Percentiles rank a stretch among this genome's conserved stretches.
Conservation (phyloP, 495 filamentous ascomycete species). For the Stereocaulon alpinum region DNA sequence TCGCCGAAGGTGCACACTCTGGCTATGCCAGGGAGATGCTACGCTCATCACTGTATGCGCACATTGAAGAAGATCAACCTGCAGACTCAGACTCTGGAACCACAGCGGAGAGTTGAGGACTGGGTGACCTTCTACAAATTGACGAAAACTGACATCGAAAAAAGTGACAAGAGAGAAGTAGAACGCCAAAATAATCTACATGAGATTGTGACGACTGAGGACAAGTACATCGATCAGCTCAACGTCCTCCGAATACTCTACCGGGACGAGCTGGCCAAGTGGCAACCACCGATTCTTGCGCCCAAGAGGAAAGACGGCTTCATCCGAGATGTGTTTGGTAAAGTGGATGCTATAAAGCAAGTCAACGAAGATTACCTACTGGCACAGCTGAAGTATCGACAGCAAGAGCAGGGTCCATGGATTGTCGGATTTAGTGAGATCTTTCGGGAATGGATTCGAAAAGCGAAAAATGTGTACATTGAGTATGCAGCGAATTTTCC, state of each 20-base stretch:
- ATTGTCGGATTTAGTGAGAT: slow-evolving; percentile 92
- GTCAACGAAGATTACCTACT: slow-evolving; percentile 93
- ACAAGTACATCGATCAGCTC: slow-evolving; percentile 78
- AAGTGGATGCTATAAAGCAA: slow-evolving; percentile 75
- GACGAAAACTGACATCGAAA: slow-evolving; percentile 60
- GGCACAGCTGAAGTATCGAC: slow-evolving; percentile 91
- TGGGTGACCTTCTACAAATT: slow-evolving; percentile 90
- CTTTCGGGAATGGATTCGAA: slow-evolving; percentile 97
- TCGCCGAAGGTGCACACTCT: slow-evolving; percentile 68
- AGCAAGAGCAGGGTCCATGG: slow-evolving; percentile 94
- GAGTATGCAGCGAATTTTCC: slow-evolving; percentile 88
- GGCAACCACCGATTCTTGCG: slow-evolving; percentile 72
- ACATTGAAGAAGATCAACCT: slow-evolving; percentile 92
- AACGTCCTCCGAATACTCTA: slow-evolving; percentile 78
- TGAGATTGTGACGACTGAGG: slow-evolving; percentile 91
- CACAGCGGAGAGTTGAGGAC: slow-evolving; percentile 60
- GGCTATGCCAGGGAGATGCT: slow-evolving; percentile 69
- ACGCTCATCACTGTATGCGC: slow-evolving; percentile 86
- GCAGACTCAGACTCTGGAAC: slow-evolving; percentile 55
- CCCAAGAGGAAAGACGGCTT: slow-evolving; percentile 67
- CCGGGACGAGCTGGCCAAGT: slow-evolving; percentile 63
- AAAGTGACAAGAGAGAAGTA: slow-evolving; percentile 72
- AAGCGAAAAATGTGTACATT: slow-evolving; percentile 79
- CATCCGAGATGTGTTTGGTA: slow-evolving; percentile 76
- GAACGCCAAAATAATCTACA: slow-evolving; percentile 90